Percentiles rank a stretch among this genome's conserved stretches.
phyloP scores from a whole-genome alignment of 1,284 basidiomycete genomes.

The Trametes versicolor region DNA sequence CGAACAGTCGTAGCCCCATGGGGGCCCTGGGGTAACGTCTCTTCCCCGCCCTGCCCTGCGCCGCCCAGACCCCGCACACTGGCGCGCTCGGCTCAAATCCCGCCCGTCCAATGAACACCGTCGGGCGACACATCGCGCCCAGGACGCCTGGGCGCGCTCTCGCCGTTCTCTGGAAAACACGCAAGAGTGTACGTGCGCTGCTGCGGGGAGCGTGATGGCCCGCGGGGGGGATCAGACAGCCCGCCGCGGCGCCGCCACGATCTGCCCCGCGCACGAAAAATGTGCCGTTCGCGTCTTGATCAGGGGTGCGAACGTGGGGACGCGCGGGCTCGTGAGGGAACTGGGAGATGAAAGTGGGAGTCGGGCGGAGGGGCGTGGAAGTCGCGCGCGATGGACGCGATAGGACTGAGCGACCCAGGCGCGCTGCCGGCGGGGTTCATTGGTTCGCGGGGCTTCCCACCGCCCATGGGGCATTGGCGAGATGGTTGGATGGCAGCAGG shows the following conservation, averaged over 20 bases:
- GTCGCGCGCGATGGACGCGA: slow-evolving; percentile 23
- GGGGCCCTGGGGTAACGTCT: neutral
- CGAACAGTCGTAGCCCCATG: neutral
- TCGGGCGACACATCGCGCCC: too few relatives aligned
- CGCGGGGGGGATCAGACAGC: neutral
- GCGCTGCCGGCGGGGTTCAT: neutral
- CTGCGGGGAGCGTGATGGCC: neutral
- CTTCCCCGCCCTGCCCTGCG: too few relatives aligned
- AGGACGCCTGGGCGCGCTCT: neutral
- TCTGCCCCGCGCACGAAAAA: neutral
- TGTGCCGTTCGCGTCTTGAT: too few relatives aligned
- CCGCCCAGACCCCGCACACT: too few relatives aligned
- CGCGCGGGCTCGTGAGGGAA: neutral
- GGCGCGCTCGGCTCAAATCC: too few relatives aligned
- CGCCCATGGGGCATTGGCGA: slow-evolving; percentile 6
- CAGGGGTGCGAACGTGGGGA: too few relatives aligned
- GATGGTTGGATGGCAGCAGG: neutral
- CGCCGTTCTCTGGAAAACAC: too few relatives aligned
- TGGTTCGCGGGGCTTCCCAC: neutral
- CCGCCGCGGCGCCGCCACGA: neutral
- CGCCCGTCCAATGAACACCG: too few relatives aligned
- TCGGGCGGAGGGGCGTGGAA: neutral
- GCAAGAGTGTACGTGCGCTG: too few relatives aligned
- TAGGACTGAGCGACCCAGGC: slow-evolving; percentile 12
- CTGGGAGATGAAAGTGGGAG: neutral